These are phyloP conservation scores for Torulaspora franciscae DNA, from an alignment of 805 yeast species.

Conservation along the genomic window DNA sequence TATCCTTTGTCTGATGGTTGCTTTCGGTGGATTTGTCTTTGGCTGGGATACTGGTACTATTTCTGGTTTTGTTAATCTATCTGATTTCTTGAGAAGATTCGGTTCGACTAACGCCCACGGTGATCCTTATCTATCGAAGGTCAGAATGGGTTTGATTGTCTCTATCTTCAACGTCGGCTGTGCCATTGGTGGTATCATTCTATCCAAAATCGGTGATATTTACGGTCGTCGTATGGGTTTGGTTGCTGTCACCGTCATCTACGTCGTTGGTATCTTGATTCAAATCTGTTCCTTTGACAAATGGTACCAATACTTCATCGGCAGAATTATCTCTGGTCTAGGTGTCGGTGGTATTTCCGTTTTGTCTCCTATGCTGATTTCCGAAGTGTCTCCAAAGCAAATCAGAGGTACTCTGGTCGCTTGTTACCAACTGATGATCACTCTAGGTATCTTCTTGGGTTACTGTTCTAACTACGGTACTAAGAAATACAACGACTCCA, in stretches of 20 bases:
- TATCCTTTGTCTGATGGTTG: constrained; percentile 32
- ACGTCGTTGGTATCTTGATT: constrained; percentile 61
- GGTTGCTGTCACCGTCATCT: constrained; percentile 56
- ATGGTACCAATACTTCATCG: constrained; percentile 70
- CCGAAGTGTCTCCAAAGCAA: constrained; percentile 66
- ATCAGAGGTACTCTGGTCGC: constrained; percentile 69
- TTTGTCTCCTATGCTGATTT: constrained; percentile 65
- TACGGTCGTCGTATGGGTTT: constrained; percentile 64
- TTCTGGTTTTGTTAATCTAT: constrained; percentile 59
- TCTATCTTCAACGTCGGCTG: constrained; percentile 69
- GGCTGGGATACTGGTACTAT: constrained; percentile 84
- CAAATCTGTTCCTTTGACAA: constrained; percentile 51
- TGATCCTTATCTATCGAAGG: constrained; percentile 44
- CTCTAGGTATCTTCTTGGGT: constrained; percentile 70
- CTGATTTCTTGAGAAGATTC: constrained; percentile 53
- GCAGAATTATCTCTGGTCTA: constrained; percentile 63
- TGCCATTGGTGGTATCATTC: constrained; percentile 60
- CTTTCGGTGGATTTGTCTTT: constrained; percentile 45
- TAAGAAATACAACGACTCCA: constrained; percentile 55
- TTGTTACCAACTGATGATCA: constrained; percentile 63
- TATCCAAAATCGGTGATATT: constrained; percentile 56
- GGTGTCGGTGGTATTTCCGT: constrained; percentile 79
- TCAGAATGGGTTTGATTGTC: constrained; percentile 53
- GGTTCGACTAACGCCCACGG: constrained; percentile 49
- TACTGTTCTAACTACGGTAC: constrained; percentile 71